Evolutionary conservation across 1,284 basidiomycete species (phyloP).

Genomic region (Sanguinoderma infundibulare): DNA sequence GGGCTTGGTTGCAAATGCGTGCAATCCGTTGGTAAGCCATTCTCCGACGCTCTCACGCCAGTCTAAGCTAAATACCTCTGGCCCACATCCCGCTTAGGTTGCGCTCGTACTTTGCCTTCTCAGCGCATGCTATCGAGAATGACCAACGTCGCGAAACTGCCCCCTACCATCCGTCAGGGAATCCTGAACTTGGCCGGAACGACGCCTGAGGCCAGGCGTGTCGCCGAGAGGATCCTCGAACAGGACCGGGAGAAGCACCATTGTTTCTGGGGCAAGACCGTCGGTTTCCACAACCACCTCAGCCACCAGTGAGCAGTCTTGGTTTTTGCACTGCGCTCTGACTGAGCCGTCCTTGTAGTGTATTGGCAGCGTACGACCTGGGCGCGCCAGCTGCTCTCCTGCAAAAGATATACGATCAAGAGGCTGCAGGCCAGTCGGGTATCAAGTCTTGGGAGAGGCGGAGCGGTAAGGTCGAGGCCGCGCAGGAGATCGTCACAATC

Average conservation of each 20-base stretch:
- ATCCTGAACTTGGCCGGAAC: slow-evolving; percentile 54
- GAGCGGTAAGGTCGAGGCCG: slow-evolving; percentile 37
- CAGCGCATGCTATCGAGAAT: background rate
- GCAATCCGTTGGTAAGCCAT: too few species aligned
- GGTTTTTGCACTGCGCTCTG: background rate
- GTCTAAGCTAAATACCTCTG: background rate
- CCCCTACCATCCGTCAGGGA: slow-evolving; percentile 42
- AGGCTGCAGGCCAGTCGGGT: slow-evolving; percentile 47
- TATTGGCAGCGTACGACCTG: slow-evolving; percentile 69
- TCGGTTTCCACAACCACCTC: slow-evolving; percentile 69
- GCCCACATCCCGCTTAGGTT: background rate
- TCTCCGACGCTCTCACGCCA: too few species aligned
- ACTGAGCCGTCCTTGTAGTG: slow-evolving; percentile 34
- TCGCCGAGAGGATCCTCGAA: slow-evolving; percentile 52
- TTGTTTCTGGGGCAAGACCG: slow-evolving; percentile 54
- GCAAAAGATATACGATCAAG: slow-evolving; percentile 54
- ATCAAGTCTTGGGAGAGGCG: slow-evolving; percentile 44
- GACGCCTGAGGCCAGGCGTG: slow-evolving; percentile 49
- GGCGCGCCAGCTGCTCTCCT: slow-evolving; percentile 58
- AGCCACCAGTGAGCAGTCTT: slow-evolving; percentile 50
- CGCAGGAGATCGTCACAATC: slow-evolving; percentile 42
- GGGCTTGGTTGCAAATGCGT: too few species aligned
- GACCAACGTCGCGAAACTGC: slow-evolving; percentile 6
- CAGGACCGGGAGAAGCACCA: slow-evolving; percentile 62
- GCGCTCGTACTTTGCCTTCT: background rate